Percentiles rank a stretch among this genome's conserved stretches.
phyloP scores from a whole-genome alignment of 768 basidiomycete species.

The Chiua virens region DNA sequence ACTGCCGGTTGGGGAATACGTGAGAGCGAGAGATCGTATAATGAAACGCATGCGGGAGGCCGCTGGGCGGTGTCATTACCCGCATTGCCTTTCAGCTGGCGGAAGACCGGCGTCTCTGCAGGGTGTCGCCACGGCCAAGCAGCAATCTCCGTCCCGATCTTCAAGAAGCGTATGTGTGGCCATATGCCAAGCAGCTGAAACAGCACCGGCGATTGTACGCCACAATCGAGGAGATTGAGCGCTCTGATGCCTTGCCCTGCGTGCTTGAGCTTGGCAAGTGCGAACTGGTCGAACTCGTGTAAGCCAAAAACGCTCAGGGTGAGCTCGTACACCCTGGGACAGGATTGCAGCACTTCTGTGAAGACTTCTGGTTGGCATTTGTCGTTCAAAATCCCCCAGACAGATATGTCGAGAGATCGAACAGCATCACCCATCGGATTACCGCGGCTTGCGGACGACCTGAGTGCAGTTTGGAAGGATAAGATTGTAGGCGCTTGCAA shows the following conservation, averaged over 20 bases:
- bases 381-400: constrained; percentile 9
- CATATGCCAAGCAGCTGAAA: constrained; percentile 43
- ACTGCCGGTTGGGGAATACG: constrained; percentile 33
- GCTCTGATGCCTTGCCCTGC: constrained; percentile 31
- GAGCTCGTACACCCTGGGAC: constrained; percentile 37
- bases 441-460: constrained; percentile 12
- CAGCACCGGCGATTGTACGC: constrained; percentile 43
- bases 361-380: constrained; percentile 12
- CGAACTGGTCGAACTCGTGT: constrained; percentile 29
- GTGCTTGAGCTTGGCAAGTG: constrained; percentile 25
- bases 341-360: constrained; percentile 22
- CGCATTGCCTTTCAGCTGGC: not conserved
- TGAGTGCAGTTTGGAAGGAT: constrained; percentile 18
- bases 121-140: constrained; percentile 32
- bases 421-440: constrained; percentile 17
- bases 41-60: constrained; percentile 13
- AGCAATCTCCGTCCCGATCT: constrained; percentile 38
- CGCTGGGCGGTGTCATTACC: not conserved
- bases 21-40: constrained; percentile 44
- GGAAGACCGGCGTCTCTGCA: constrained; percentile 11
- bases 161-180: constrained; percentile 38
- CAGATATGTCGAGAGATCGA: constrained; percentile 22
- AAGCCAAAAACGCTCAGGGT: constrained; percentile 22
- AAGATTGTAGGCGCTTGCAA: not conserved
- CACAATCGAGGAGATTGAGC: constrained; percentile 33